Evolutionary conservation across 306 rosid species (phyloP).

Genomic region (Oemleria cerasiformis): DNA sequence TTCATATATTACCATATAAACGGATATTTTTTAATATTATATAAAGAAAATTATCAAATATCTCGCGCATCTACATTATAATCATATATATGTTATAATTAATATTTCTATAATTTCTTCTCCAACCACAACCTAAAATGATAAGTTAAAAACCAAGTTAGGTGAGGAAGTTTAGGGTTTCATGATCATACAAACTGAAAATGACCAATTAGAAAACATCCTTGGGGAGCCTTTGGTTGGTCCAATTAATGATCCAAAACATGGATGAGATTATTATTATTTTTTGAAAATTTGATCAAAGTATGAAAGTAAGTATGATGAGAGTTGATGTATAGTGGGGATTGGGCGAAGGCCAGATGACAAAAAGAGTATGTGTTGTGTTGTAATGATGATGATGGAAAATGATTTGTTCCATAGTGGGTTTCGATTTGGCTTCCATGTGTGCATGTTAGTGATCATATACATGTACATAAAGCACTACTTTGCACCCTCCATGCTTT

Average conservation of each 20-base stretch:
- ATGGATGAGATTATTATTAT: conserved; percentile 19
- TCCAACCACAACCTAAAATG: neutral
- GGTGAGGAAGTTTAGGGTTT: neutral
- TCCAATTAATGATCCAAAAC: conserved; percentile 5
- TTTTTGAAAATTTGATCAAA: no score
- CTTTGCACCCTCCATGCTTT: conserved; percentile 39
- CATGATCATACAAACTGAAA: neutral
- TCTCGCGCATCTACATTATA: no score
- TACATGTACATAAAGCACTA: conserved; percentile 9
- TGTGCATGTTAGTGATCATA: conserved; percentile 44
- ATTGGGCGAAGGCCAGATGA: conserved; percentile 31
- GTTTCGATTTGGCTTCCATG: conserved; percentile 60
- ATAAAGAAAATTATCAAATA: no score
- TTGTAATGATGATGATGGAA: conserved; percentile 59
- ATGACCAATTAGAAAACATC: neutral
- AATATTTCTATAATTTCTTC: no score
- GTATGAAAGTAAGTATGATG: conserved; percentile 22
- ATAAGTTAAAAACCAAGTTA: neutral
- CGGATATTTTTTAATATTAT: no score
- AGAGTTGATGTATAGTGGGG: conserved; percentile 53
- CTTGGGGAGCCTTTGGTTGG: neutral
- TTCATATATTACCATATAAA: no score
- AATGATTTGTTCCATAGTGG: conserved; percentile 58
- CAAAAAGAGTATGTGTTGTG: conserved; percentile 46
- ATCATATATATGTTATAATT: no score